phyloP scores from a whole-genome alignment of 2,329 filamentous ascomycete species.

The Diplodia sapinea region DNA sequence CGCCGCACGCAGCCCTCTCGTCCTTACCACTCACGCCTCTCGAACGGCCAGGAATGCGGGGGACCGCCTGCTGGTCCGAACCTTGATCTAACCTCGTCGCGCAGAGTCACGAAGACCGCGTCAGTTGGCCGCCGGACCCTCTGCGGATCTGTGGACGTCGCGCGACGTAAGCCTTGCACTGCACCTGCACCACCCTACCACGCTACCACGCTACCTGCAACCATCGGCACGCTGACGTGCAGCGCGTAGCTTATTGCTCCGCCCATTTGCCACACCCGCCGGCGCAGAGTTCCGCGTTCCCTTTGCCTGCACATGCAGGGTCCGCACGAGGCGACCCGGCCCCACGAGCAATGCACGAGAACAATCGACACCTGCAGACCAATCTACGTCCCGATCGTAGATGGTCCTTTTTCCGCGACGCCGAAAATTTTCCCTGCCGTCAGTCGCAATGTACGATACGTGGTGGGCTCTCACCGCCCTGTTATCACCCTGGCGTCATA shows the following conservation, averaged over 20 bases:
- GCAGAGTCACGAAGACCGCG: no score
- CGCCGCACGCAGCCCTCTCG: not conserved
- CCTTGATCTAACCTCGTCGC: slow-evolving; percentile 24
- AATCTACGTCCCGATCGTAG: not conserved
- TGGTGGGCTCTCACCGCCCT: not conserved
- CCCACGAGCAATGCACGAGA: slow-evolving; percentile 1
- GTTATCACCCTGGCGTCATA: not conserved
- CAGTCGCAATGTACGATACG: not conserved
- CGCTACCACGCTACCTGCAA: not conserved
- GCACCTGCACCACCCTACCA: no score
- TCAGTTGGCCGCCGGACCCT: not conserved
- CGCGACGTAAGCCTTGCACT: slow-evolving; percentile 8
- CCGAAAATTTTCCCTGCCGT: not conserved
- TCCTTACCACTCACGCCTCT: not conserved
- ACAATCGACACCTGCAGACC: not conserved
- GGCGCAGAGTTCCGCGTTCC: not conserved
- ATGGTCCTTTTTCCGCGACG: no score
- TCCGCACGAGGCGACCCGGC: slow-evolving; percentile 1
- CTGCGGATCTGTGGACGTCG: slow-evolving; percentile 2
- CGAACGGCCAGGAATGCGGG: slow-evolving; percentile 2
- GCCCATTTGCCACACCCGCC: not conserved
- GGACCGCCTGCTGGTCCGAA: slow-evolving; percentile 4
- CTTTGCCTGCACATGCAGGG: not conserved
- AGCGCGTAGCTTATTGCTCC: not conserved
- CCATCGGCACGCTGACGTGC: not conserved